Percentiles rank a stretch among this genome's conserved stretches.
These are phyloP conservation scores for Neonectria hederae DNA, from an alignment of 2,329 filamentous ascomycete species.

Conservation along the genomic window DNA sequence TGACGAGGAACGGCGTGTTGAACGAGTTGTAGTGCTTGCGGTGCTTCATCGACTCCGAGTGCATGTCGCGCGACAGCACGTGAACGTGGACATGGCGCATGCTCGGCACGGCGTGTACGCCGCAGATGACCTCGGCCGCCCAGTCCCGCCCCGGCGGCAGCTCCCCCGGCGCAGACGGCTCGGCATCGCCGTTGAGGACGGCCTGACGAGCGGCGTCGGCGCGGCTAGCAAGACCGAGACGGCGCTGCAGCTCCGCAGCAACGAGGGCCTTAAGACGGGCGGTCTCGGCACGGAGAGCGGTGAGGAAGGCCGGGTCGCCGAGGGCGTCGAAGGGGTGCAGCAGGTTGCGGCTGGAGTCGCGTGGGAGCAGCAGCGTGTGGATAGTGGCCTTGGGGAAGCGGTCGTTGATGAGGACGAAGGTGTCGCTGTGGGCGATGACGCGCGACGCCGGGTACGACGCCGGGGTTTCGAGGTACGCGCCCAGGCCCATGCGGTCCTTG, in stretches of 20 bases:
- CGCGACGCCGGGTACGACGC: constrained; percentile 66
- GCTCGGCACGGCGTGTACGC: constrained; percentile 86
- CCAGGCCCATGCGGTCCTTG: constrained; percentile 68
- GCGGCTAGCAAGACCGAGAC: constrained; percentile 70
- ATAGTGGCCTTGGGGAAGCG: constrained; percentile 85
- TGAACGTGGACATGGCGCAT: constrained; percentile 96
- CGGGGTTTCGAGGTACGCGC: constrained; percentile 72
- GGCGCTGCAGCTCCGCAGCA: constrained; percentile 77
- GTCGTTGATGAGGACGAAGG: constrained; percentile 83
- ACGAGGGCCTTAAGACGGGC: constrained; percentile 70
- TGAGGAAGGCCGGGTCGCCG: constrained; percentile 74
- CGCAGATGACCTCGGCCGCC: constrained; percentile 76
- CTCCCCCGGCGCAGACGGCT: constrained; percentile 39
- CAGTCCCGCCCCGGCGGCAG: constrained; percentile 82
- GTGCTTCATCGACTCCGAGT: constrained; percentile 76
- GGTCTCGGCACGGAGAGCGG: constrained; percentile 68
- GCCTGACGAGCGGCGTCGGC: constrained; percentile 71
- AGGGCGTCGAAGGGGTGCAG: constrained; percentile 83
- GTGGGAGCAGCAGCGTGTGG: constrained; percentile 88
- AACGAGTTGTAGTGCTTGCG: constrained; percentile 95
- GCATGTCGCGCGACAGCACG: constrained; percentile 82
- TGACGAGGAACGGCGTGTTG: constrained; percentile 83
- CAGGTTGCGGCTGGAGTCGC: constrained; percentile 66
- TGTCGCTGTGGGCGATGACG: constrained; percentile 72
- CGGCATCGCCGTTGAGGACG: constrained; percentile 69